Base-by-base conservation (phyloP, 176 grass and related monocot species). In the Triticum dicoccoides region DNA sequence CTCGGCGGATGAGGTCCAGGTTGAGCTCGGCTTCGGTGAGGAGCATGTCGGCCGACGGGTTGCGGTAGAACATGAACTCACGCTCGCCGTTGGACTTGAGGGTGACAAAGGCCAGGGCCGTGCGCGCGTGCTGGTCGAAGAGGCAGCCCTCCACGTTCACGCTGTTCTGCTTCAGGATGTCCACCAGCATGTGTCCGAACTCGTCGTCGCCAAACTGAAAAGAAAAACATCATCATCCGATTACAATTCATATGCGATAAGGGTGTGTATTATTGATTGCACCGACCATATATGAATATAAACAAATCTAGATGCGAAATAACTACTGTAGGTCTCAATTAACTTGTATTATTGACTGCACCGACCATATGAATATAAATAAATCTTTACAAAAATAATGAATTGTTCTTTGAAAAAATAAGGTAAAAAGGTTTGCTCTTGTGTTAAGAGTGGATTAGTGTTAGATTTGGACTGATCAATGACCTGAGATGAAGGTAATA, bases 11-110 rank as follows among this genome's bases (percentile, higher is more conserved):
- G 2, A 98, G 88, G 79, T 74, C 86, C 0, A 98, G 42, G 86
- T 98, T 91, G 30, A 98, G 91, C 88, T 98, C 96, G 0, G 83
- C 80, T 20, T 94, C 90, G 0, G 89, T 90, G 1, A 98, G 95
- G 8, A 97, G 95, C 95, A 97, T 97, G 83, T 97, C 95, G 0
- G 95, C 95, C 7, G 84, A 88, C 0, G 95, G 95, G 89, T 97
- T 97, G 65, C 95, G 89, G 87, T 97, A 97, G 89, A 95, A 97
- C 95, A 97, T 97, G 85, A 97, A 97, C 91, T 97, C 95, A 1
- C 95, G 84, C 84, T 97, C 93, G 5, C 95, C 96, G 23, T 91
- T 88, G 0, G 44, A 45, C 69, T 94, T 95, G 21, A 98, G 82
- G 0, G 96, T 98, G 1, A 98, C 93, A 61, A 98, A 98, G 29